These are phyloP conservation scores for Hyphodiscus sp. DNA, from an alignment of 2,329 filamentous ascomycete species.

Conservation along the genomic window DNA sequence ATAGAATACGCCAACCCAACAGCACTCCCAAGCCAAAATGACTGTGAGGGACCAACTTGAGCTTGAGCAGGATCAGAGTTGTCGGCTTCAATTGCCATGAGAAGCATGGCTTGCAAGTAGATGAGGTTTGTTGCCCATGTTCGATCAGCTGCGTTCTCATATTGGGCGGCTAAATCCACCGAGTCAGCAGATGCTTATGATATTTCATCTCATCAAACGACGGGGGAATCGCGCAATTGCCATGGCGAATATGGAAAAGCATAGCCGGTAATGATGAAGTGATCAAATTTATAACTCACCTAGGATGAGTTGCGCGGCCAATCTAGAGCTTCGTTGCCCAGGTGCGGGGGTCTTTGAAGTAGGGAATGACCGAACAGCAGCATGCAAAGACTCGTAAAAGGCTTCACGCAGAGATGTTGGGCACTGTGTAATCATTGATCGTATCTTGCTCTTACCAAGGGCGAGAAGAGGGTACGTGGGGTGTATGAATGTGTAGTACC, in stretches of 20 bases:
- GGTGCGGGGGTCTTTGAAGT: slow-evolving; percentile 25
- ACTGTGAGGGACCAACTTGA: slow-evolving; percentile 35
- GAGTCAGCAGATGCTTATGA: neutral
- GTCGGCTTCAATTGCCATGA: slow-evolving; percentile 61
- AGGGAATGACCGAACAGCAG: slow-evolving; percentile 49
- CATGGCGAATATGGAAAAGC: neutral
- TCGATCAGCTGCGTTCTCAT: slow-evolving; percentile 36
- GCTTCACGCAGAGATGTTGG: slow-evolving; percentile 53
- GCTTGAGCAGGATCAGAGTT: slow-evolving; percentile 41
- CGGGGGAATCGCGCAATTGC: no score
- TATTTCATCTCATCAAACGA: neutral
- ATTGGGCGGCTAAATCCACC: slow-evolving; percentile 32
- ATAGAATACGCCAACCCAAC: slow-evolving; percentile 60
- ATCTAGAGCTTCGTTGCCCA: slow-evolving; percentile 34
- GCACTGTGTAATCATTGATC: slow-evolving; percentile 49
- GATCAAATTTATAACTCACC: neutral
- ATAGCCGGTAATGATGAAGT: neutral
- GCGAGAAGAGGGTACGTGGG: slow-evolving; percentile 62
- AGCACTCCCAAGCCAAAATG: slow-evolving; percentile 56
- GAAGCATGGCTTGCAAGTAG: slow-evolving; percentile 59
- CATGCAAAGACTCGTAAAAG: slow-evolving; percentile 57
- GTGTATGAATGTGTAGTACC: slow-evolving; percentile 60
- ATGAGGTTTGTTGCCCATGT: slow-evolving; percentile 40
- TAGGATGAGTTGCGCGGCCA: slow-evolving; percentile 36
- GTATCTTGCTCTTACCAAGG: slow-evolving; percentile 47